phyloP scores from a whole-genome alignment of 2,329 filamentous ascomycete genomes.

The Verticillium isaacii region DNA sequence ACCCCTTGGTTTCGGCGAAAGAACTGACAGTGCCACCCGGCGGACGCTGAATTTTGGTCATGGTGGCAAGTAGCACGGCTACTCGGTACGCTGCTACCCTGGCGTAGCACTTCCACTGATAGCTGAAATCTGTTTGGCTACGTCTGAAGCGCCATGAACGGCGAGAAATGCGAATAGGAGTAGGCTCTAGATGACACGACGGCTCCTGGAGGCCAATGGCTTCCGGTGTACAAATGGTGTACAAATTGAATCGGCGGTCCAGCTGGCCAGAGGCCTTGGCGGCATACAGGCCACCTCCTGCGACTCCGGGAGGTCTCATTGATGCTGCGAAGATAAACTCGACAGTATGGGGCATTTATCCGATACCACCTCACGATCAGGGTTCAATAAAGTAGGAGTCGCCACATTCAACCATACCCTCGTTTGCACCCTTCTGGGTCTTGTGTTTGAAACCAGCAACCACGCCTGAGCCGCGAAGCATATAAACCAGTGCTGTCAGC shows the following conservation, averaged over 20 bases:
- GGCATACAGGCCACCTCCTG: not conserved
- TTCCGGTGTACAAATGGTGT: not conserved
- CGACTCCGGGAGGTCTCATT: not conserved
- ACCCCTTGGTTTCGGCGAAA: too few species aligned
- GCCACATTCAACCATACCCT: not conserved
- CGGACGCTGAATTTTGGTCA: too few species aligned
- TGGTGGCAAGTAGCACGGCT: too few species aligned
- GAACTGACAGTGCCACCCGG: too few species aligned
- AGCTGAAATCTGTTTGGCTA: too few species aligned
- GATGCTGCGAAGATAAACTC: constrained; percentile 1
- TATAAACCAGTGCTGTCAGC: not conserved
- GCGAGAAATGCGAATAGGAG: too few species aligned
- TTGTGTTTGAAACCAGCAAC: not conserved
- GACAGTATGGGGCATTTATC: constrained; percentile 5
- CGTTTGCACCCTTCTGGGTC: not conserved
- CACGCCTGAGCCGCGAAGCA: not conserved
- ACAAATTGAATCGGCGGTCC: not conserved
- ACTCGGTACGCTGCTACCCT: too few species aligned
- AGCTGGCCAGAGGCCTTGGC: not conserved
- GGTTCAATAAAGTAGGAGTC: not conserved
- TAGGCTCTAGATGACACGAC: not conserved
- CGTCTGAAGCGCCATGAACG: too few species aligned
- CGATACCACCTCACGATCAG: not conserved
- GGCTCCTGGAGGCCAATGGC: not conserved
- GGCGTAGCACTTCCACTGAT: too few species aligned